Conservation (phyloP, 2,329 filamentous ascomycete species). For the Lasiodiplodia hormozganensis region DNA sequence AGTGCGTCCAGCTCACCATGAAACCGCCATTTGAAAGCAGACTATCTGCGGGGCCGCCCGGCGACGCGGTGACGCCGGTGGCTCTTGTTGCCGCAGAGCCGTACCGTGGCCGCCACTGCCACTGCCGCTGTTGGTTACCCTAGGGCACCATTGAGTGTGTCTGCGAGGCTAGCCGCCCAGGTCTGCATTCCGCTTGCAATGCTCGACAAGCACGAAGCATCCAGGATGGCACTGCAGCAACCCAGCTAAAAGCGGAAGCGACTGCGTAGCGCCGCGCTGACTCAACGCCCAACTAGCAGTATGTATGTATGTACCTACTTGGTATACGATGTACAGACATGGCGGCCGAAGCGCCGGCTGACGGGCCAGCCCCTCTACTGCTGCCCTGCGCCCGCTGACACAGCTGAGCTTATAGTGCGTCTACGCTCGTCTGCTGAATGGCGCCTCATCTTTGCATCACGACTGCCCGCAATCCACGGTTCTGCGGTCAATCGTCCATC, state of each 20-base stretch:
- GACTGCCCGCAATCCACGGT: not conserved
- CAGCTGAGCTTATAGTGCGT: not conserved
- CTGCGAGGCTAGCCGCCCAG: not conserved
- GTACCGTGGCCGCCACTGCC: not conserved
- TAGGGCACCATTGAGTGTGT: not conserved
- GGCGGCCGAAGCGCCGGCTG: not conserved
- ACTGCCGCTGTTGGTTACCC: not conserved
- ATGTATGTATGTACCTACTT: not conserved
- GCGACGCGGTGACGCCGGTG: slow-evolving; percentile 12
- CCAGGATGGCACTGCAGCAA: not conserved
- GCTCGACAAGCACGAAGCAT: not conserved
- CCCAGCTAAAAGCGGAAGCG: not conserved
- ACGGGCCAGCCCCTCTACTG: not conserved
- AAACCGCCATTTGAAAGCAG: too few relatives aligned
- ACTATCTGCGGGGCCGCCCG: slow-evolving; percentile 6
- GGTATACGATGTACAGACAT: not conserved
- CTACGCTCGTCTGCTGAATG: not conserved
- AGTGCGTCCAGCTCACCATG: slow-evolving; percentile 9
- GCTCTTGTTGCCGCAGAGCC: slow-evolving; percentile 18
- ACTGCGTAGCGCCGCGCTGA: slow-evolving; percentile 3
- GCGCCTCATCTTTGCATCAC: not conserved
- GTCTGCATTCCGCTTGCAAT: not conserved
- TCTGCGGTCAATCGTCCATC: not conserved
- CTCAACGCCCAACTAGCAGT: not conserved
- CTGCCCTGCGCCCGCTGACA: not conserved